Percentiles rank a stretch among this genome's conserved stretches.
phyloP scores from a whole-genome alignment of 1,284 basidiomycete species.

The Rhodotorula sp. region DNA sequence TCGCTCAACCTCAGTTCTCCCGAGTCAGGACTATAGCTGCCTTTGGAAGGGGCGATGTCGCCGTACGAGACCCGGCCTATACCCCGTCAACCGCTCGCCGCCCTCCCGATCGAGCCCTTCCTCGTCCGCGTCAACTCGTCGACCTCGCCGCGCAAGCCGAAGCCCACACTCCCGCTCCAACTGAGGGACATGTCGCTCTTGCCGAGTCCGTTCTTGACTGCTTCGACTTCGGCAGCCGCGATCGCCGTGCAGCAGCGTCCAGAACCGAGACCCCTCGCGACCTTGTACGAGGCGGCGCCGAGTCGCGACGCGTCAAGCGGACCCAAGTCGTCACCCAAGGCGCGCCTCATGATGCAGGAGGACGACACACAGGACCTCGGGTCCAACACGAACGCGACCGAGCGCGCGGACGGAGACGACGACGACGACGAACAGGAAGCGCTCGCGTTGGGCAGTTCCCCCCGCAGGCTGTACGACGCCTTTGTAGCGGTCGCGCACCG shows the following conservation, averaged over 20 bases:
- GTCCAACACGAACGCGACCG: not conserved
- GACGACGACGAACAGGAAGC: constrained; percentile 14
- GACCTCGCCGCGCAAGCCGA: not conserved
- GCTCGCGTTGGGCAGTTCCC: not conserved
- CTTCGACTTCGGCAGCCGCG: not conserved
- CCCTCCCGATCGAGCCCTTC: constrained; percentile 18
- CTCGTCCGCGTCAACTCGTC: not conserved
- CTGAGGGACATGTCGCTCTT: constrained; percentile 19
- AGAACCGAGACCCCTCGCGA: constrained; percentile 6
- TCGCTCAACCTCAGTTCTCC: too few relatives aligned
- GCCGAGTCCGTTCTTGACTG: constrained; percentile 15
- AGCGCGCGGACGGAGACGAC: too few relatives aligned
- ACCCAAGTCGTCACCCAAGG: too few relatives aligned
- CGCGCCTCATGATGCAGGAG: constrained; percentile 8
- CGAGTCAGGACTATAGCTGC: not conserved
- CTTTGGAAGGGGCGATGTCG: not conserved
- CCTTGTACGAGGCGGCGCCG: constrained; percentile 18
- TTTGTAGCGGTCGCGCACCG: constrained; percentile 1
- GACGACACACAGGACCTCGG: constrained; percentile 4
- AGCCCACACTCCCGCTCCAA: not conserved
- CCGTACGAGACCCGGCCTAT: not conserved
- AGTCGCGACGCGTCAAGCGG: constrained; percentile 4
- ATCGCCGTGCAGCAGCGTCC: not conserved
- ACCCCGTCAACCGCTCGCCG: constrained; percentile 5
- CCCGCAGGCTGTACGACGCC: constrained; percentile 22